Base-by-base conservation (phyloP, 2,329 filamentous ascomycete genomes). In the Hymenotorrendiella dingleyae region DNA sequence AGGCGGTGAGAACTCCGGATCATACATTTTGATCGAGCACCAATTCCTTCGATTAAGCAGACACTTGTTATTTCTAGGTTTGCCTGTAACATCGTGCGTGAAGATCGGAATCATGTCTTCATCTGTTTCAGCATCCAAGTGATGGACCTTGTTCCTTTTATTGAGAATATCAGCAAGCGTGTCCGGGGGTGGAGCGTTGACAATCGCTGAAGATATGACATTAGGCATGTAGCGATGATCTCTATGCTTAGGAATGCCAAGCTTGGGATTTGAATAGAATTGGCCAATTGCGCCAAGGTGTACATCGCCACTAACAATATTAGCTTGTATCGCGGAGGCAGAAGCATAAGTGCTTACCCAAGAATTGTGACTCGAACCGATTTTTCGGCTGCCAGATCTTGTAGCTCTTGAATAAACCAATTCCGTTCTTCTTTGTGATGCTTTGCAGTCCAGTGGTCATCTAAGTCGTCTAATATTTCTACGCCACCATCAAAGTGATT, bases 141-240 rank as follows among this genome's bases (percentile, higher is more conserved):
- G 80, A 53, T 84, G 80, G 2, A 84, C 64, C 63, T 84, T 96
- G 70, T 96, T 96, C 21, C 93, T 80, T 68, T 86, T 93, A 69
- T 97, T 96, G 47, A 98, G 74, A 39, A 94, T 77, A 63, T 98
- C 91, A 4, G 88, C 88, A 69, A 97, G 75, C 58, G 94, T 71
- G 40, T 93, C 86, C 0, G 90, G 84, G 14, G 90, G 87, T 4
- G 94, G 93, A 11, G 84, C 82, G 60, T 98, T 96, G 55, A 85
- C 91, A 60, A 98, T 97, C 10, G 90, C 89, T 0, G 90, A 96
- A 1, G 89, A 94, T 53, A 97, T 81, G 46, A 98, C 69, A 57
- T 98, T 98, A 4, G 89, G 86, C 84, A 98, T 98, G 62, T 98
- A 98, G 48, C 93, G 78, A 58, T 93, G 90, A 62, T 98, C 93